Evolutionary conservation across 108 stramenopile genomes (phyloP).

Genomic region (Nitzschia sp.): DNA sequence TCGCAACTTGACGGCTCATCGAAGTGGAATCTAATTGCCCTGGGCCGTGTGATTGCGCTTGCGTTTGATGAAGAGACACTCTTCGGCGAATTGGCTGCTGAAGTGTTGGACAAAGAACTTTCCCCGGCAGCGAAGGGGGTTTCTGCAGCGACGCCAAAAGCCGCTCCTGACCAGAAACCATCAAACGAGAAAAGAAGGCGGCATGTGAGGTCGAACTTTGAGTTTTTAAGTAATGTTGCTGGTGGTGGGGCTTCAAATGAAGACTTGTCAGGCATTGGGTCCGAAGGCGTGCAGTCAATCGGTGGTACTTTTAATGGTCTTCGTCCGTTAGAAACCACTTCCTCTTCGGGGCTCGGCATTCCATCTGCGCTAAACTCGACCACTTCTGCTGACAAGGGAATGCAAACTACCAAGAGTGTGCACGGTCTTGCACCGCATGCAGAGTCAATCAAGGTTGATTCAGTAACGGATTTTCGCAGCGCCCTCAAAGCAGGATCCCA

Average conservation of each 20-base stretch:
- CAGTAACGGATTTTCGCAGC: slow-evolving; percentile 71
- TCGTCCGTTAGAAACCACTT: not conserved
- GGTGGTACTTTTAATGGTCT: not conserved
- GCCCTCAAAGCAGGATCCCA: slow-evolving; percentile 47
- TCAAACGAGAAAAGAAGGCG: slow-evolving; percentile 11
- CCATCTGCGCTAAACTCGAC: not conserved
- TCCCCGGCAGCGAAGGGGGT: not conserved
- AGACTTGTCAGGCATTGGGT: not conserved
- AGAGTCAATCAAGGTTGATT: slow-evolving; percentile 40
- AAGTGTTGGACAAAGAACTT: slow-evolving; percentile 25
- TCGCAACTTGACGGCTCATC: slow-evolving; percentile 69
- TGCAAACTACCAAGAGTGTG: not conserved
- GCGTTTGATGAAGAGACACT: slow-evolving; percentile 71
- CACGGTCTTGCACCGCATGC: not conserved
- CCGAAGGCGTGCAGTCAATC: not conserved
- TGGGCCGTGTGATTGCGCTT: slow-evolving; percentile 50
- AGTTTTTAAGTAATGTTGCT: slow-evolving; percentile 26
- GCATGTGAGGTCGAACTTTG: slow-evolving; percentile 48
- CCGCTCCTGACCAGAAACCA: not conserved
- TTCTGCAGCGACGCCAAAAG: not conserved
- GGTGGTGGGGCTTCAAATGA: not conserved
- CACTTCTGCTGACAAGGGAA: not conserved
- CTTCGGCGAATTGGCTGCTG: slow-evolving; percentile 35
- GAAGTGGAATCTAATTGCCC: slow-evolving; percentile 60
- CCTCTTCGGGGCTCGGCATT: not conserved